A percentile compares a stretch with the other conserved stretches of the same genome.
Conservation (phyloP, 495 filamentous ascomycete genomes). For the Achaetomiella virescens region DNA sequence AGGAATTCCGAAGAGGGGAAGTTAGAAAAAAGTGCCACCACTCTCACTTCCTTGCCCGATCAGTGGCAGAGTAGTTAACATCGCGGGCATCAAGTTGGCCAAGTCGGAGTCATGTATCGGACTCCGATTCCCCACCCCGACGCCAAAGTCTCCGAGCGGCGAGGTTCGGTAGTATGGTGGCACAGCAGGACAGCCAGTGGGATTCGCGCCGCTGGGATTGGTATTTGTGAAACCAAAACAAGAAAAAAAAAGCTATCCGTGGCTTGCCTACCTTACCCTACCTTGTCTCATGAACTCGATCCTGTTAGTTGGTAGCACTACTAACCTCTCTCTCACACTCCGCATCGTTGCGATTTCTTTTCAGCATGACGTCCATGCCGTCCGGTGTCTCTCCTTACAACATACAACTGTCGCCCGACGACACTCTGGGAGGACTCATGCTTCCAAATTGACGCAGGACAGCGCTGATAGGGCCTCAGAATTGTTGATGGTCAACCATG, state of each 20-base stretch:
- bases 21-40: no score
- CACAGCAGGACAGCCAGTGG: neutral
- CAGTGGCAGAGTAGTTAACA: no score
- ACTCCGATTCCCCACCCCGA: neutral
- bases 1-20: no score
- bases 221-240: neutral
- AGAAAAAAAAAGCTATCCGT: neutral
- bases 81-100: no score
- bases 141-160: no score
- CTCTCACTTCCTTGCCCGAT: no score
- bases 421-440: neutral
- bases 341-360: no score
- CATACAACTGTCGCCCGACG: neutral
- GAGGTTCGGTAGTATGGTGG: no score
- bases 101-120: neutral
- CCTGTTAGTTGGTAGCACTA: no score
- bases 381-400: neutral
- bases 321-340: no score
- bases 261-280: neutral
- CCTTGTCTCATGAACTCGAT: no score
- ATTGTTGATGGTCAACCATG: slow-evolving; percentile 13
- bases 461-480: slow-evolving; percentile 8
- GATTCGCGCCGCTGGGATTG: neutral
- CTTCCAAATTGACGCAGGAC: neutral
- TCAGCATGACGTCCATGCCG: neutral